phyloP scores from a whole-genome alignment of 208 protist genomes.

The Trypanosomatidae sp. region DNA sequence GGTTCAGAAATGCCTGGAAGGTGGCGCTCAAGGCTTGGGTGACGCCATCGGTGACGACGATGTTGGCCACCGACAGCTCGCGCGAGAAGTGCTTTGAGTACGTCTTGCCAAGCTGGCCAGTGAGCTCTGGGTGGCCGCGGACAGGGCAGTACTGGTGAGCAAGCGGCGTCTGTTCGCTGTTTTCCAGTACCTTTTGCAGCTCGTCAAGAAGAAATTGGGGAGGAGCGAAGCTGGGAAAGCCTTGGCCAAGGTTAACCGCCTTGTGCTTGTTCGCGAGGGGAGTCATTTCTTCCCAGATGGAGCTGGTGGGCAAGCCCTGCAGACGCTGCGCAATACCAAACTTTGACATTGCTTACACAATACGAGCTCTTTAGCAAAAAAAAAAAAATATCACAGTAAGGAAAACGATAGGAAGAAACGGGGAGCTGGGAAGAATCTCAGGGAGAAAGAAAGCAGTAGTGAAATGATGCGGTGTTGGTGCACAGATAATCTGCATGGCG shows the following conservation, averaged over 20 bases:
- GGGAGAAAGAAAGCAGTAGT: too few relatives aligned
- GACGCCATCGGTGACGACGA: conserved; percentile 83
- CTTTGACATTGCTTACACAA: too few relatives aligned
- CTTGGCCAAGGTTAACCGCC: conserved; percentile 92
- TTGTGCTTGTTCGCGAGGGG: conserved; percentile 84
- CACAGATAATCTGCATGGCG: too few relatives aligned
- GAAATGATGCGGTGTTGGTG: too few relatives aligned
- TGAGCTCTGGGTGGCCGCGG: conserved; percentile 67
- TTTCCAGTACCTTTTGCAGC: conserved; percentile 35
- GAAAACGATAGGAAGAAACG: too few relatives aligned
- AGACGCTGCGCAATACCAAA: conserved; percentile 36
- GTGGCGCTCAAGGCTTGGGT: conserved; percentile 79
- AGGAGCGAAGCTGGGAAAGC: conserved; percentile 87
- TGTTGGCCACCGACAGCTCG: conserved; percentile 54
- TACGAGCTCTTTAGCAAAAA: too few relatives aligned
- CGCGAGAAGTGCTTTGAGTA: conserved; percentile 65
- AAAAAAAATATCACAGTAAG: too few relatives aligned
- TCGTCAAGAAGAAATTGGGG: conserved; percentile 74
- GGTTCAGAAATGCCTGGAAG: conserved; percentile 82
- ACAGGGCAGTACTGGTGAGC: conserved; percentile 86
- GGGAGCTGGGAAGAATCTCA: too few relatives aligned
- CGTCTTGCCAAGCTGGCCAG: conserved; percentile 47
- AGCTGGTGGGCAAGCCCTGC: conserved; percentile 29
- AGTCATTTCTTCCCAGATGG: conserved; percentile 86
- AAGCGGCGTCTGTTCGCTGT: conserved; percentile 38